Evolutionary conservation across 2,329 filamentous ascomycete genomes (phyloP).

Genomic region (Thyridium curvatum): DNA sequence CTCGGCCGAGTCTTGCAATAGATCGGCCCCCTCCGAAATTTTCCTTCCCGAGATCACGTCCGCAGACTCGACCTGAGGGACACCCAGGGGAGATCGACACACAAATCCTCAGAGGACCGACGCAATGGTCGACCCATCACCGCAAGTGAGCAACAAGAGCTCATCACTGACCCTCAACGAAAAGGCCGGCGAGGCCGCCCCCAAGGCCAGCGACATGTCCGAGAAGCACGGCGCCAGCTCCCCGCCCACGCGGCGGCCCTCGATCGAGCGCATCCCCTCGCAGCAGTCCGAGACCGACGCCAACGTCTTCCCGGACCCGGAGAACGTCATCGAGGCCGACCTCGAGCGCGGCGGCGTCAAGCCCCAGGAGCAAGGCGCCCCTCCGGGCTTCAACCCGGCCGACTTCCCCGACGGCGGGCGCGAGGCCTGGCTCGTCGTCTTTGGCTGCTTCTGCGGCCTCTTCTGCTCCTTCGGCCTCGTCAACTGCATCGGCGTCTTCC

Average conservation of each 20-base stretch:
- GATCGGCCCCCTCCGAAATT: too few relatives aligned
- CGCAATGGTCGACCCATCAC: too few relatives aligned
- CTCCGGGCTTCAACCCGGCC: slow-evolving; percentile 26
- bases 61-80: too few relatives aligned
- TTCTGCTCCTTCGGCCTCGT: slow-evolving; percentile 31
- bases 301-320: slow-evolving; percentile 23
- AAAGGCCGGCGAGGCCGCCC: too few relatives aligned
- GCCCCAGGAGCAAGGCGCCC: slow-evolving; percentile 4
- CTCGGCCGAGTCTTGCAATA: too few relatives aligned
- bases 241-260: slow-evolving; percentile 6
- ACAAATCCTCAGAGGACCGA: too few relatives aligned
- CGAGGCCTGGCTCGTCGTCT: slow-evolving; percentile 43
- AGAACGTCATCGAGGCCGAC: slow-evolving; percentile 20
- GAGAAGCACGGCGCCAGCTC: slow-evolving; percentile 25
- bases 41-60: too few relatives aligned
- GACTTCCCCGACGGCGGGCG: slow-evolving; percentile 47
- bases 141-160: too few relatives aligned
- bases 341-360: slow-evolving; percentile 22
- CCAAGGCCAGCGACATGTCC: slow-evolving; percentile 31
- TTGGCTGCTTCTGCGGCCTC: slow-evolving; percentile 24
- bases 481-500: slow-evolving; percentile 46
- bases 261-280: slow-evolving; percentile 20
- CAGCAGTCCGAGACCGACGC: slow-evolving; percentile 25
- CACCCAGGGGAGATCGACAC: too few relatives aligned
- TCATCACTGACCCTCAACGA: too few relatives aligned